Percentiles rank a stretch among this genome's conserved stretches.
phyloP scores from a whole-genome alignment of 305 asterid genomes.

The Plantago rigida region DNA sequence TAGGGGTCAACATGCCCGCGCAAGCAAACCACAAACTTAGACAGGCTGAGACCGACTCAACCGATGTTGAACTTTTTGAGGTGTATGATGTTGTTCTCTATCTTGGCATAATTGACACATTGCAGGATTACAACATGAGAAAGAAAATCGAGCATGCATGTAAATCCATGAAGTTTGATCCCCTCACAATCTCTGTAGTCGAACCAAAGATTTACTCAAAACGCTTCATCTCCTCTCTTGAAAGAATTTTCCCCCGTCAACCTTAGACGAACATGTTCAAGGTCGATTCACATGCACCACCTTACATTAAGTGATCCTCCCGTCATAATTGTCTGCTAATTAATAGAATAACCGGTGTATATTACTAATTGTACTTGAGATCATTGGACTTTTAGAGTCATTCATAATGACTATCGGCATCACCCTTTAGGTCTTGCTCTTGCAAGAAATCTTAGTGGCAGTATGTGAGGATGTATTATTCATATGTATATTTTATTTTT shows the following conservation, averaged over 20 bases:
- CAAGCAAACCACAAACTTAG: conserved; percentile 64
- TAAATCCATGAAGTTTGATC: conserved; percentile 66
- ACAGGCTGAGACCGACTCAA: conserved; percentile 46
- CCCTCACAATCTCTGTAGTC: conserved; percentile 56
- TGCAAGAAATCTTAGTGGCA: too few relatives aligned
- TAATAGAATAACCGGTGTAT: conserved; percentile 17
- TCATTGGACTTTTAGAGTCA: conserved; percentile 12
- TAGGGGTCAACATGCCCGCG: conserved; percentile 99
- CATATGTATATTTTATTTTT: too few relatives aligned
- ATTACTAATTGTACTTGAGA: conserved; percentile 15
- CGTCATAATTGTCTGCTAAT: neutral
- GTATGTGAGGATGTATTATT: too few relatives aligned
- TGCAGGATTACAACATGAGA: conserved; percentile 73
- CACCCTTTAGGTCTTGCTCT: too few relatives aligned
- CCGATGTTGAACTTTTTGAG: conserved; percentile 78
- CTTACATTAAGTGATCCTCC: too few relatives aligned
- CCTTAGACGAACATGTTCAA: conserved; percentile 23
- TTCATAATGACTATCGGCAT: too few relatives aligned
- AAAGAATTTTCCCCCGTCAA: conserved; percentile 54
- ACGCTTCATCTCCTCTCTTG: conserved; percentile 63
- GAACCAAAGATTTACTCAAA: conserved; percentile 65
- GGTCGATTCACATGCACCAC: neutral
- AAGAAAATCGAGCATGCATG: conserved; percentile 68
- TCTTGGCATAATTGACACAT: conserved; percentile 75
- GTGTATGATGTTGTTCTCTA: conserved; percentile 87